Evolutionary conservation across 495 filamentous ascomycete species (phyloP).

Genomic region (Talaromyces ruber): DNA sequence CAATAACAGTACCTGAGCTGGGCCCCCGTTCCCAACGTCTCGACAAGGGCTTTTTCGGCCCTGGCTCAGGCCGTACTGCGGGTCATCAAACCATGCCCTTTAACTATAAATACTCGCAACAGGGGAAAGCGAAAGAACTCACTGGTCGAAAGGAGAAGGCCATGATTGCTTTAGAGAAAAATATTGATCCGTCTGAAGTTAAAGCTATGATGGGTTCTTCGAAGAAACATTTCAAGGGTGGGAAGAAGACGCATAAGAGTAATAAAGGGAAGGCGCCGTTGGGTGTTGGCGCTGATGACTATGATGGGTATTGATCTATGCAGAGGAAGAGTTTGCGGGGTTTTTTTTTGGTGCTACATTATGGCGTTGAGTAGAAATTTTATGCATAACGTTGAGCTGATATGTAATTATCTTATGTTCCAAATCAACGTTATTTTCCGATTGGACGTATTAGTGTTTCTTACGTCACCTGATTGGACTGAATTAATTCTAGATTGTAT

Average conservation of each 20-base stretch:
- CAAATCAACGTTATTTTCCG: neutral
- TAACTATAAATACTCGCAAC: conserved; percentile 76
- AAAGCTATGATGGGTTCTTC: conserved; percentile 40
- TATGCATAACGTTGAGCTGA: neutral
- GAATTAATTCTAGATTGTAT: neutral
- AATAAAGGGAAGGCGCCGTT: conserved; percentile 44
- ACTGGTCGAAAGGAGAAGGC: conserved; percentile 77
- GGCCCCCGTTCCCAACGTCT: conserved; percentile 67
- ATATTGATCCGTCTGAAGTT: conserved; percentile 76
- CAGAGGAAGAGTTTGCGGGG: neutral
- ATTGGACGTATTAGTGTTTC: neutral
- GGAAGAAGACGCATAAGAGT: conserved; percentile 59
- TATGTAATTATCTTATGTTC: neutral
- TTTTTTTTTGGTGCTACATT: neutral
- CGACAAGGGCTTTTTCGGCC: conserved; percentile 81
- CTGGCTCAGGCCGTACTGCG: conserved; percentile 47
- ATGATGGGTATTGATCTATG: conserved; percentile 7
- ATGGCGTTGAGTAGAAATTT: neutral
- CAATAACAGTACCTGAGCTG: conserved; percentile 18
- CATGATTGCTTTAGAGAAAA: conserved; percentile 78
- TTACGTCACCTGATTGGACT: neutral
- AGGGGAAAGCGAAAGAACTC: conserved; percentile 59
- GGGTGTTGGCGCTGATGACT: conserved; percentile 31
- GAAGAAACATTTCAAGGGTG: conserved; percentile 95
- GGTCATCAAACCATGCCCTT: conserved; percentile 72